These are phyloP conservation scores for Sanguinoderma infundibulare DNA, from an alignment of 1,284 basidiomycete species.

Conservation along the genomic window DNA sequence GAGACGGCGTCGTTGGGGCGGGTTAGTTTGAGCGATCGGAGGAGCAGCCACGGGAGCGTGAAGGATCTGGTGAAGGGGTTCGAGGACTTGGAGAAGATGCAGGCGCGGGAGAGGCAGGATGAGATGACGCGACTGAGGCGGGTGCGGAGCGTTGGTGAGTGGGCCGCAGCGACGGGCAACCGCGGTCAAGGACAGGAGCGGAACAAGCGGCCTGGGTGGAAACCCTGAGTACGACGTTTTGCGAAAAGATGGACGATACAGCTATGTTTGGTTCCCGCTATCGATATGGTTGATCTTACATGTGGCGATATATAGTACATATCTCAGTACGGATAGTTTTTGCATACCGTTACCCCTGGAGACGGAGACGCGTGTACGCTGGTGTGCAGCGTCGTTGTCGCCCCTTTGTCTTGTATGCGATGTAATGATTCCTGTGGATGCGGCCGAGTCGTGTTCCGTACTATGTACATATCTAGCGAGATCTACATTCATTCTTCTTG, in stretches of 20 bases:
- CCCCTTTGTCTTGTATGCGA: neutral
- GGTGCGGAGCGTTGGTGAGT: slow-evolving; percentile 31
- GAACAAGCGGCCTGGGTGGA: slow-evolving; percentile 27
- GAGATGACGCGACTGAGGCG: slow-evolving; percentile 29
- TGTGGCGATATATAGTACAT: neutral
- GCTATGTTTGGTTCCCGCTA: neutral
- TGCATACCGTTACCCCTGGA: neutral
- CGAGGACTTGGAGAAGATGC: slow-evolving; percentile 51
- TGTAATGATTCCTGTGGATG: slow-evolving; percentile 8
- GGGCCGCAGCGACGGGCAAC: slow-evolving; percentile 21
- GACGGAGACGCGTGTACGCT: neutral
- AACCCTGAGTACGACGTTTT: slow-evolving; percentile 16
- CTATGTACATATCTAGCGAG: slow-evolving; percentile 19
- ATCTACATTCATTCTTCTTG: slow-evolving; percentile 5
- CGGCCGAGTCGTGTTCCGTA: slow-evolving; percentile 9
- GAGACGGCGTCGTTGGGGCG: slow-evolving; percentile 24
- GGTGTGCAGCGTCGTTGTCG: neutral
- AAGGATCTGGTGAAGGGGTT: slow-evolving; percentile 69
- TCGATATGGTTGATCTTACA: neutral
- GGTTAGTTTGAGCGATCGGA: slow-evolving; percentile 40
- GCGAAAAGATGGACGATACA: neutral
- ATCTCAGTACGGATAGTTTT: neutral
- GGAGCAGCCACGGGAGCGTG: slow-evolving; percentile 68
- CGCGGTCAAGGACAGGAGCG: slow-evolving; percentile 10
- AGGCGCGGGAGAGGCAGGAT: slow-evolving; percentile 28